Base-by-base conservation (phyloP, 2,329 filamentous ascomycete species). In the Verruconis gallopava region DNA sequence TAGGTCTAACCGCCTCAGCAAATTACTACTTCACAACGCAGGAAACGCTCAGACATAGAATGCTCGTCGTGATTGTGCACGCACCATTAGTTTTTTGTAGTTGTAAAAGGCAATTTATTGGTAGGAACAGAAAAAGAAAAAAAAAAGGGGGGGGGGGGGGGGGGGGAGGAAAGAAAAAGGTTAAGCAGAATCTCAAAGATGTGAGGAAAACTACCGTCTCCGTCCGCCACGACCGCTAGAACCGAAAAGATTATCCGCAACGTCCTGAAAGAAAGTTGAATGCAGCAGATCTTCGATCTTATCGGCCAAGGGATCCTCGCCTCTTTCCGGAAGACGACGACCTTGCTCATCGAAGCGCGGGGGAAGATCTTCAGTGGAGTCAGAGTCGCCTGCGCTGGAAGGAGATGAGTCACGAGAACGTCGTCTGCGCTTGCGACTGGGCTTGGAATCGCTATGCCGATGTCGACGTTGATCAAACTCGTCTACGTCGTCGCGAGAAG, bases 271-370 rank as follows among this genome's bases (percentile, higher is more conserved):
- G 33, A 36, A n/a, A 11, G 9, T 17, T 13, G 22, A 42, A 22
- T 21, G 35, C 51, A 91, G 85, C 88, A 86, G 85, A 66, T 91
- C 37, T 89, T 89, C 60, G 89, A 86, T 56, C n/a, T 28, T 35
- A 21, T 44, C 44, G 1, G 43, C 43, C 9, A 45, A 15, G 5
- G 19, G 38, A 32, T 45, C 44, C n/a, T 45, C 42, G 15, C 44
- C 44, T 5, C 44, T 15, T 18, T 38, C 44, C 13, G 37, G 32
- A 5, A 37, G 18, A 21, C 36, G 34, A 15, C 44, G 22, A 3
- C 45, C 45, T 21, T 42, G 3, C 18, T 12, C n/a, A 30, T 47
- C 44, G 32, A 47, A 47, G 11, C 45, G 28, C n/a, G 45, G 44
- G 19, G 45, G 45, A 11, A 47, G 33, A 15, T 47, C 45, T 15